Base-by-base conservation (phyloP, 2,329 filamentous ascomycete genomes). In the Dactylellina haptotyla region DNA sequence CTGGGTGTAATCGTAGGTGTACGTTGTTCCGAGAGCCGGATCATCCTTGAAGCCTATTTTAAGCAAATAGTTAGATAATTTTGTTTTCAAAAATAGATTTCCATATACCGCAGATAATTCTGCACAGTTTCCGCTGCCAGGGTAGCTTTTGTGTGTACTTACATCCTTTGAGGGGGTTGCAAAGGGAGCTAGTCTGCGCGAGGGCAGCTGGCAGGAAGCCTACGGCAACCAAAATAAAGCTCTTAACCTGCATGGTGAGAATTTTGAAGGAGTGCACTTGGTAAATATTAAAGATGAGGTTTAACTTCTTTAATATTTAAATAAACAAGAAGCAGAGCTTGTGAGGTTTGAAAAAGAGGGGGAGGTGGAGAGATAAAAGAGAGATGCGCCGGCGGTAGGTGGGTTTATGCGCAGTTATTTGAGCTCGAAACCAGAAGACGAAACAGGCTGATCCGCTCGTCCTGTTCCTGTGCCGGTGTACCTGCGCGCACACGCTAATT, bases 181-280 rank as follows among this genome's bases (percentile, higher is more conserved):
- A 87, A 73, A 81, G 82, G 57, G 82, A 84, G 78, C 82, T 87
- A 66, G 86, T 87, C 77, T 87, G 86, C 51, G 84, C 84, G 30
- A 75, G 77, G 32, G 56, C 50, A 45, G 63, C 62, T 41, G 70
- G 61, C 45, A 74, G 32, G n/a, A 74, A 58, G 30, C 30, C 32
- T 48, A 62, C 46, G 25, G 54, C 62, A 50, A 63, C 37, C 39
- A 72, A 46, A 43, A 72, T 48, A 12, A 72, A 39, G 4, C 53
- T 59, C 54, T 41, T 65, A 39, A 64, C 45, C 32, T 59, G 59
- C 67, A 72, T 72, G 12, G 45, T 70, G 26, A 6, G 9, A 28
- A 9, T 12, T 2, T 32, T 9, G 54, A 46, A 53, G 16, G 46
- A 54, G 26, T 45, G 43, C 28, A 43, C n/a, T 54, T 48, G 28